Base-by-base conservation (phyloP, 495 filamentous ascomycete genomes). In the Penicillium cosmopolitanum region DNA sequence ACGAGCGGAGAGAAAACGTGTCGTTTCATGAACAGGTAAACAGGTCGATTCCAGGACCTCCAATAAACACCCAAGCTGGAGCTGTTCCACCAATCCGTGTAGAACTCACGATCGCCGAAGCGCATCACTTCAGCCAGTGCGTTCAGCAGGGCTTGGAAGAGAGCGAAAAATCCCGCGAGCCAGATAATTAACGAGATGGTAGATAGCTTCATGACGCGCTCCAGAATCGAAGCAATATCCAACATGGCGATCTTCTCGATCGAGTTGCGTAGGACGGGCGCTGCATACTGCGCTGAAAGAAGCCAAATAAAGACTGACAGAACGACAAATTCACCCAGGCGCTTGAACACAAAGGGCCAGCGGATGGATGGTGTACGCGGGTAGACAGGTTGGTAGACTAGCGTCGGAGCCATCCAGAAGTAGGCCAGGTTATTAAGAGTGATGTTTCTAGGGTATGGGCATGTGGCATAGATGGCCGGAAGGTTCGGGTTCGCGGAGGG, bases 11-110 rank as follows among this genome's bases (percentile, higher is more conserved):
- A 85, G 77, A 91, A 97, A 31, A 98, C 84, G 71, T 98, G 95
- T 40, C 95, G 77, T 65, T 88, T 91, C 91, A 98, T 97, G 74
- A 96, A 98, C 50, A 91, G 84, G 69, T 96, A 96, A 11, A 98
- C 94, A 2, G 95, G 95, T 65, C 95, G 96, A 69, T 98, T 98
- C 95, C 95, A 98, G 0, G 88, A 90, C 21, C 91, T 83, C 95
- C 95, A 98, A 78, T 98, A 98, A 8, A 80, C 81, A 3, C 94
- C 91, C 3, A 98, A 76, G 59, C 87, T 90, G 15, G 87, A 85
- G 46, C 87, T 91, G 67, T 98, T 98, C 95, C 94, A 98, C 95
- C 95, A 98, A 57, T 95, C 92, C 1, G 89, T 87, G 71, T 98
- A 98, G 71, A 98, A 98, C 48, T 94, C 88, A 16, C 95, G 85